Conservation (phyloP, 495 filamentous ascomycete genomes). For the Penicillium turbatum region DNA sequence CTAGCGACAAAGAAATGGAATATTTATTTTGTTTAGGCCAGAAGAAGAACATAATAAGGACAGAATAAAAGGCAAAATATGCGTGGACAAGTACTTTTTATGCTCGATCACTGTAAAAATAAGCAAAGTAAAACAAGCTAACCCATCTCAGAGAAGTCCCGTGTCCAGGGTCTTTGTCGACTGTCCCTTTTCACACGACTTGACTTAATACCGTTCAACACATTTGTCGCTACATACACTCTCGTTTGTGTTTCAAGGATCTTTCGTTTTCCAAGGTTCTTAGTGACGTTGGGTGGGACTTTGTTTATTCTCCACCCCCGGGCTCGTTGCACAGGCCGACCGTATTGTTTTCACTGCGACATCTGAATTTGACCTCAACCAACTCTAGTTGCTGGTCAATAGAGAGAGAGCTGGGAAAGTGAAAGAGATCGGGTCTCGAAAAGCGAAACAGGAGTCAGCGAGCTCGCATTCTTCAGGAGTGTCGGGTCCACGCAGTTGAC, state of each 20-base stretch:
- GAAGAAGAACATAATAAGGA: too few species aligned
- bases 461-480: slow-evolving; percentile 3
- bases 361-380: background rate
- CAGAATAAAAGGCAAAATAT: too few species aligned
- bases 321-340: slow-evolving; percentile 29
- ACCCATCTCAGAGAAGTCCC: background rate
- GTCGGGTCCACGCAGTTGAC: slow-evolving; percentile 6
- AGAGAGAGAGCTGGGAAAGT: background rate
- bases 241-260: background rate
- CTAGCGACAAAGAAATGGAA: slow-evolving; percentile 13
- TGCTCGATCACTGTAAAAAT: too few species aligned
- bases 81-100: too few species aligned
- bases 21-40: background rate
- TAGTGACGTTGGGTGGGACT: slow-evolving; percentile 18
- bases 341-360: slow-evolving; percentile 8
- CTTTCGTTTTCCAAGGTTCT: background rate
- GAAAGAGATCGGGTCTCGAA: background rate
- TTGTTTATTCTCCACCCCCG: slow-evolving; percentile 33
- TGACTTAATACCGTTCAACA: background rate
- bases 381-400: slow-evolving; percentile 2
- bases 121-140: background rate
- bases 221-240: background rate
- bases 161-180: slow-evolving; percentile 1
- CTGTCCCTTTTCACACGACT: background rate
- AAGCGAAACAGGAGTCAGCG: background rate